phyloP scores from a whole-genome alignment of 2,329 filamentous ascomycete species.

The Acarospora socialis region DNA sequence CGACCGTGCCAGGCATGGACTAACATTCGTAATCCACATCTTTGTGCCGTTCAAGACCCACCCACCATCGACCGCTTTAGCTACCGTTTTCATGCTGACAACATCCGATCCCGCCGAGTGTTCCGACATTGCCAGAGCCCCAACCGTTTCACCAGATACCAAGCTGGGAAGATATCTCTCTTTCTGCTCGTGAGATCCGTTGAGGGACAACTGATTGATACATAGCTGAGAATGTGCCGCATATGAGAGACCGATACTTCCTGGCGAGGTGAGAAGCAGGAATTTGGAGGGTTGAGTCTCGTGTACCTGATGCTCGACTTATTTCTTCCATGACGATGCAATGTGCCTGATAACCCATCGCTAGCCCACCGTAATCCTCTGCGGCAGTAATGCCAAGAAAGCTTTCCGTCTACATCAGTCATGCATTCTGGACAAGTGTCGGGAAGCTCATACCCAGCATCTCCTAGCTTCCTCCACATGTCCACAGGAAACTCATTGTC shows the following conservation, averaged over 20 bases:
- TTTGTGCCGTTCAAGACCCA: constrained; percentile 80
- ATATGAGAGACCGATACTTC: constrained; percentile 75
- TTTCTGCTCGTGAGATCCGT: constrained; percentile 70
- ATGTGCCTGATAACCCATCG: constrained; percentile 92
- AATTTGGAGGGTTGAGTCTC: not conserved
- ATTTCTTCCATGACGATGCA: constrained; percentile 93
- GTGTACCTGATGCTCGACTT: constrained; percentile 60
- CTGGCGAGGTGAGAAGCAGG: constrained; percentile 13
- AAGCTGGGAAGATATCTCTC: constrained; percentile 63
- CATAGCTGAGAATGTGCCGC: constrained; percentile 93
- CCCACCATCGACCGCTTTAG: constrained; percentile 67
- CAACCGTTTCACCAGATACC: constrained; percentile 66
- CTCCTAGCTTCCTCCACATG: constrained; percentile 90
- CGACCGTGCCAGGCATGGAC: not conserved
- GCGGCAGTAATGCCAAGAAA: constrained; percentile 89
- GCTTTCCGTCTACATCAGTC: constrained; percentile 23
- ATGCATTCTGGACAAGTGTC: not conserved
- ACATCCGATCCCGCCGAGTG: constrained; percentile 84
- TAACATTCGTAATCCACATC: constrained; percentile 96
- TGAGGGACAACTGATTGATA: constrained; percentile 89
- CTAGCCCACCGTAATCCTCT: constrained; percentile 78
- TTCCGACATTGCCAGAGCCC: constrained; percentile 90
- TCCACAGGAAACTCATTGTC: constrained; percentile 75
- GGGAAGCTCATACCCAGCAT: constrained; percentile 46
- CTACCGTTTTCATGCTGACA: constrained; percentile 84